Conservation (phyloP, 2,329 filamentous ascomycete species). For the Fonsecaea pedrosoi region DNA sequence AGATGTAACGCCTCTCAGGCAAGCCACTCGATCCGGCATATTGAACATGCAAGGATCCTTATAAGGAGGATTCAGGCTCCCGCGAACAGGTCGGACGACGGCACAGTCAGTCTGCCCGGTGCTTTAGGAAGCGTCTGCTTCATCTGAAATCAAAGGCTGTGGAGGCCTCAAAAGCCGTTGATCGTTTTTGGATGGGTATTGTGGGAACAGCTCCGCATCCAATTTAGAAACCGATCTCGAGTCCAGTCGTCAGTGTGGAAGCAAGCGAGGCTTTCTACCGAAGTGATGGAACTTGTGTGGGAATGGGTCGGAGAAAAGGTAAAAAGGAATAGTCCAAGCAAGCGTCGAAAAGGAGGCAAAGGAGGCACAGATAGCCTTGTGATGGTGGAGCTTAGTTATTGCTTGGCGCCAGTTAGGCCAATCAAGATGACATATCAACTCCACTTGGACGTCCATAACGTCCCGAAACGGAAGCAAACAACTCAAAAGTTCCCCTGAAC, state of each 20-base stretch:
- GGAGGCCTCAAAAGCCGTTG: not conserved
- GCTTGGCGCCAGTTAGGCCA: not conserved
- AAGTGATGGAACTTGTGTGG: not conserved
- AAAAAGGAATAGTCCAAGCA: conserved; percentile 3
- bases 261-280: conserved; percentile 4
- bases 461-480: not conserved
- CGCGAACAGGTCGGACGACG: not conserved
- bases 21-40: conserved; percentile 11
- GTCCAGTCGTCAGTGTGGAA: not conserved
- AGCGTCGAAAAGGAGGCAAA: conserved; percentile 1
- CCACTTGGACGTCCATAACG: not conserved
- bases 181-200: conserved; percentile 1
- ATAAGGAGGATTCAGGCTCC: not conserved
- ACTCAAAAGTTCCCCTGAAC: conserved; percentile 2
- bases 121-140: not conserved
- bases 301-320: not conserved
- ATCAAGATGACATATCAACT: not conserved
- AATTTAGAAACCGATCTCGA: conserved; percentile 5
- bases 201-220: not conserved
- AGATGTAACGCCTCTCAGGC: not conserved
- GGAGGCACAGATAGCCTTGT: conserved; percentile 14
- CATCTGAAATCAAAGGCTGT: conserved; percentile 7
- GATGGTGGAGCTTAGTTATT: not conserved
- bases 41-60: not conserved
- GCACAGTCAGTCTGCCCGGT: not conserved